Evolutionary conservation across 192 early-diverging fungal genomes (phyloP).

Genomic region (Jimgerdemannia flammicorona): DNA sequence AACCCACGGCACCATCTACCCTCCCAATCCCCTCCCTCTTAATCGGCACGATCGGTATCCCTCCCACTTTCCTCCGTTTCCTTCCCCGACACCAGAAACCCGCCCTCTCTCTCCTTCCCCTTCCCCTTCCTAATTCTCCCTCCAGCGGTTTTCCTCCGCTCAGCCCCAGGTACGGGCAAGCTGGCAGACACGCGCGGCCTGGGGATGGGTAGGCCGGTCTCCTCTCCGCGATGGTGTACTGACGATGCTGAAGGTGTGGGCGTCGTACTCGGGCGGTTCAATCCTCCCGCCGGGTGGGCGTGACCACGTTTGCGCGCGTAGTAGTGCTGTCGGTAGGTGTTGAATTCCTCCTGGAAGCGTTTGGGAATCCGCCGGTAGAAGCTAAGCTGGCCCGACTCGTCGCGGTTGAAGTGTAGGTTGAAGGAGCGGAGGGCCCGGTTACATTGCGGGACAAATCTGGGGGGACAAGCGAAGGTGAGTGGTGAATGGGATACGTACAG

Average conservation of each 20-base stretch:
- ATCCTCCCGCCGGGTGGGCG: no score
- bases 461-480: background rate
- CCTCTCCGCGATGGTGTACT: background rate
- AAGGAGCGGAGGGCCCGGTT: slow-evolving; percentile 52
- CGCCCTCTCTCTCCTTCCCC: background rate
- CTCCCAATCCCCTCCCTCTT: background rate
- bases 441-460: slow-evolving; percentile 56
- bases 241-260: background rate
- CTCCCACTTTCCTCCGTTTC: background rate
- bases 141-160: background rate
- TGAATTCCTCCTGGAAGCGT: slow-evolving; percentile 51
- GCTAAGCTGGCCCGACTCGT: slow-evolving; percentile 37
- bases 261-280: background rate
- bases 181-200: no score
- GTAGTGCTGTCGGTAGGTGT: slow-evolving; percentile 43
- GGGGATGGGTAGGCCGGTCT: background rate
- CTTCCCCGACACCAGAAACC: background rate
- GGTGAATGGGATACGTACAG: background rate
- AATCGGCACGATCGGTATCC: background rate
- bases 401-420: slow-evolving; percentile 51
- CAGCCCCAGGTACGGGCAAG: no score
- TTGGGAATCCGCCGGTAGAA: slow-evolving; percentile 52
- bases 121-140: background rate
- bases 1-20: no score
- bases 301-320: background rate